Percentiles rank a stretch among this genome's conserved stretches.
These are phyloP conservation scores for Pyrenula aspistea DNA, from an alignment of 495 filamentous ascomycete species.

Conservation along the genomic window DNA sequence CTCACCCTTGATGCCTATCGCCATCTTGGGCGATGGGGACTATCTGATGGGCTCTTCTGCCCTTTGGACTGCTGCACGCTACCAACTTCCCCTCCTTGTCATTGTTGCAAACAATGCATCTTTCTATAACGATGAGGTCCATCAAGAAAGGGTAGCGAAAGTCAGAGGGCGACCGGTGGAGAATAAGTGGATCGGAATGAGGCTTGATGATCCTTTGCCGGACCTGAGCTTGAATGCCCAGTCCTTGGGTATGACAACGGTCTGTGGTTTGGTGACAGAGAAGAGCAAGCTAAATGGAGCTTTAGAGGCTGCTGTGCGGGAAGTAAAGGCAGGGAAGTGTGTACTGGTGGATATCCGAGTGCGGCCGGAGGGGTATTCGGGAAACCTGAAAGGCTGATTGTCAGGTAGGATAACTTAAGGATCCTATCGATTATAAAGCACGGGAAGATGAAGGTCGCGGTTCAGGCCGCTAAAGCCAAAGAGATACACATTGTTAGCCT, in stretches of 20 bases:
- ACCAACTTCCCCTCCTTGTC: slow-evolving; percentile 7
- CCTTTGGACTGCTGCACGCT: slow-evolving; percentile 9
- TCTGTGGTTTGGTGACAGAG: neutral
- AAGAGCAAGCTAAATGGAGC: neutral
- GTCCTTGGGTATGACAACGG: neutral
- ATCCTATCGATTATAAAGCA: no score
- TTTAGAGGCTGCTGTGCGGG: neutral
- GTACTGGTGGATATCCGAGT: neutral
- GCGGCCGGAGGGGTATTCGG: neutral
- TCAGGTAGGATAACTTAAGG: neutral
- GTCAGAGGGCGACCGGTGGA: slow-evolving; percentile 6
- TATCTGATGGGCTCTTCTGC: slow-evolving; percentile 11
- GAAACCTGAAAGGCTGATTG: neutral
- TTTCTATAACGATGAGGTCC: slow-evolving; percentile 13
- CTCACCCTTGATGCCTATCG: slow-evolving; percentile 5
- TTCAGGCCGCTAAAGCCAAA: no score
- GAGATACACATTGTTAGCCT: no score
- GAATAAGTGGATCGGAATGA: slow-evolving; percentile 13
- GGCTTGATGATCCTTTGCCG: slow-evolving; percentile 11
- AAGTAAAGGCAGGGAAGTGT: neutral
- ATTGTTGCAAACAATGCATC: slow-evolving; percentile 11
- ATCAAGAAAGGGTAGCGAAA: slow-evolving; percentile 11
- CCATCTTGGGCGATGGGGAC: slow-evolving; percentile 12
- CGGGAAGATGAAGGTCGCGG: no score
- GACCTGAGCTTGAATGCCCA: slow-evolving; percentile 1